Evolutionary conservation across 2,329 filamentous ascomycete species (phyloP), one percentile per base, ranked within the genome.

Genomic region (Fusarium pseudocircinatum): DNA sequence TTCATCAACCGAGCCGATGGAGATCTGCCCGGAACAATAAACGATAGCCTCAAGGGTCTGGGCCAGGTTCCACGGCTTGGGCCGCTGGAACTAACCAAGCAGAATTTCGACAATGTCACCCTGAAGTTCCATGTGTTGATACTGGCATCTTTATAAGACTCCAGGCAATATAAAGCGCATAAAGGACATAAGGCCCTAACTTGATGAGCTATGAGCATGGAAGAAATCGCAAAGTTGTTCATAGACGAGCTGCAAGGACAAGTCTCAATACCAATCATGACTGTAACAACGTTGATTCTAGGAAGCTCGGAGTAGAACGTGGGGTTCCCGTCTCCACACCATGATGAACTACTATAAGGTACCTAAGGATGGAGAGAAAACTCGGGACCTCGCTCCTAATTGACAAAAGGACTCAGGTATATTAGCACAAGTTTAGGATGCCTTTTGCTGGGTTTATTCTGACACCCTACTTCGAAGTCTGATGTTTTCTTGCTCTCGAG

Each of bases 51-150:
- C 63, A 65, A 42, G 66, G 65, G 65, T 69, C 50, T 64, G 26
- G 43, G 42, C 46, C 52, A 56, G 66, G 39, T 49, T 54, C 67
- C 46, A 69, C 42, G 65, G 49, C 62, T 68, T 57, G 67, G 70
- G 37, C 72, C 52, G 57, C 68, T 69, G 44, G 63, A 70, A 58
- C 73, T 60, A 67, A 72, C 67, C 70, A 66, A 68, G 34, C 70
- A 66, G 59, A 46, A 56, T 43, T 24, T 60, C 36, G n/a, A 36
- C 16, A 62, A 58, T 71, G 36, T 53, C 64, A 67, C 53, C 16
- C 49, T n/a, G n/a, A 34, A 22, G 28, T 26, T 32, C 9, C 14
- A 15, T 14, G 26, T 20, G 18, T 28, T 56, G 15, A 59, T 28
- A 30, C 40, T 26, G 18, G 43, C 22, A n/a, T 44, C 16, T 49